phyloP scores from a whole-genome alignment of 2,329 filamentous ascomycete species.

The Stemphylium vesicarium region DNA sequence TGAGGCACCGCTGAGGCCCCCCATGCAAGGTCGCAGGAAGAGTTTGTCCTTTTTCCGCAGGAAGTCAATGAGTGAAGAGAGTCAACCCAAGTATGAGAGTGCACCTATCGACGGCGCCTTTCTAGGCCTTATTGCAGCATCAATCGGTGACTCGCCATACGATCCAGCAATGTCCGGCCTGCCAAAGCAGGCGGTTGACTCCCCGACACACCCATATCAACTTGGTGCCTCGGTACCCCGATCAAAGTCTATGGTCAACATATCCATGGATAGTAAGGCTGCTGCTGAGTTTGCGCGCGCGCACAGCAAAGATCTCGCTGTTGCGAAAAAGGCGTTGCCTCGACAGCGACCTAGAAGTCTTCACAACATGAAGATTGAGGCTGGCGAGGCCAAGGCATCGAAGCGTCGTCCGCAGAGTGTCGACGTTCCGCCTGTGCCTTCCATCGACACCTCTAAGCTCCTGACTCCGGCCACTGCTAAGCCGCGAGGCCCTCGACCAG shows the following conservation, averaged over 20 bases:
- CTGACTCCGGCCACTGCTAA: slow-evolving; percentile 8
- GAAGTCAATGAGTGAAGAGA: slow-evolving; percentile 33
- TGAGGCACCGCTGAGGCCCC: slow-evolving; percentile 30
- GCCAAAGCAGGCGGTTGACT: slow-evolving; percentile 23
- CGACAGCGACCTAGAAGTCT: slow-evolving; percentile 36
- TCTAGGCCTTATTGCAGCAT: slow-evolving; percentile 50
- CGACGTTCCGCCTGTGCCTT: slow-evolving; percentile 37
- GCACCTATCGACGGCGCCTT: slow-evolving; percentile 41
- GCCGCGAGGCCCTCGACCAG: slow-evolving; percentile 5
- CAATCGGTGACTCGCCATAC: slow-evolving; percentile 53
- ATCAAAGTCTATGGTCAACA: slow-evolving; percentile 40
- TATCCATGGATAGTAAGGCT: slow-evolving; percentile 38
- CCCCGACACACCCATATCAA: slow-evolving; percentile 46
- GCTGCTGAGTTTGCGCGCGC: slow-evolving; percentile 46
- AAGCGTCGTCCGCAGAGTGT: slow-evolving; percentile 24
- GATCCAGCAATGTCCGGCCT: slow-evolving; percentile 47
- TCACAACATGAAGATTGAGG: slow-evolving; percentile 34
- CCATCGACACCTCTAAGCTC: slow-evolving; percentile 24
- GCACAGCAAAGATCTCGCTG: slow-evolving; percentile 43
- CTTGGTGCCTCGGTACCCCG: slow-evolving; percentile 37
- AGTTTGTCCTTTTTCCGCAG: slow-evolving; percentile 42
- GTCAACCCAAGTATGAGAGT: slow-evolving; percentile 17
- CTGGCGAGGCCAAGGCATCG: slow-evolving; percentile 28
- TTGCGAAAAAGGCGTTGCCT: slow-evolving; percentile 23
- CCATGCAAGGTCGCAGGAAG: slow-evolving; percentile 29